A percentile compares a stretch with the other conserved stretches of the same genome.
Evolutionary conservation across 345 rosid species (phyloP).

Genomic region (Nephelium lappaceum): DNA sequence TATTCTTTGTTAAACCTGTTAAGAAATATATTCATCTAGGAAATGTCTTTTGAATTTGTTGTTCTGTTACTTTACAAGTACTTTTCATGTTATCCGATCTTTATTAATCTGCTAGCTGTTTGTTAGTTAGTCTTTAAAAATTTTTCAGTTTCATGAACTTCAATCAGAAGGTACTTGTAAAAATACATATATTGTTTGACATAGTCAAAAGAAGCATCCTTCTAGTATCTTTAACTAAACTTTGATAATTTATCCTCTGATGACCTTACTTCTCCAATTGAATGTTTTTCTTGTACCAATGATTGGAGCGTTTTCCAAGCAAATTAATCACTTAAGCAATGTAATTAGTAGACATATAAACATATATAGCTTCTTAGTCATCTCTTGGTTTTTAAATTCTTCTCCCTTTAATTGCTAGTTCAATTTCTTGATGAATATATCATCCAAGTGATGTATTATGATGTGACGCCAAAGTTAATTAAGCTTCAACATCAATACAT

Average conservation of each 20-base stretch:
- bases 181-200: neutral
- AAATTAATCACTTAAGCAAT: constrained; percentile 16
- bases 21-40: no score
- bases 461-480: constrained; percentile 5
- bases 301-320: constrained; percentile 24
- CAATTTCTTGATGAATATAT: constrained; percentile 12
- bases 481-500: constrained; percentile 7
- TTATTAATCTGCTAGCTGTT: neutral
- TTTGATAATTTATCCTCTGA: neutral
- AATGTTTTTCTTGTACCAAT: constrained; percentile 31
- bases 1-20: neutral
- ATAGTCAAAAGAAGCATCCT: neutral
- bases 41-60: neutral
- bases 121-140: neutral
- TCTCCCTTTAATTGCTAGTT: neutral
- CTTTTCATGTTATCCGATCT: neutral
- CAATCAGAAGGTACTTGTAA: neutral
- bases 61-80: neutral
- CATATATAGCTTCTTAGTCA: neutral
- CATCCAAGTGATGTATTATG: neutral
- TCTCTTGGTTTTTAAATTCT: neutral
- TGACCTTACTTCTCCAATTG: constrained; percentile 2
- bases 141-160: neutral
- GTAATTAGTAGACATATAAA: neutral
- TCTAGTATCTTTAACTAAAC: neutral